A percentile compares a stretch with the other conserved stretches of the same genome.
phyloP scores from a whole-genome alignment of 805 yeast species.

The Sungouiella thailandica region DNA sequence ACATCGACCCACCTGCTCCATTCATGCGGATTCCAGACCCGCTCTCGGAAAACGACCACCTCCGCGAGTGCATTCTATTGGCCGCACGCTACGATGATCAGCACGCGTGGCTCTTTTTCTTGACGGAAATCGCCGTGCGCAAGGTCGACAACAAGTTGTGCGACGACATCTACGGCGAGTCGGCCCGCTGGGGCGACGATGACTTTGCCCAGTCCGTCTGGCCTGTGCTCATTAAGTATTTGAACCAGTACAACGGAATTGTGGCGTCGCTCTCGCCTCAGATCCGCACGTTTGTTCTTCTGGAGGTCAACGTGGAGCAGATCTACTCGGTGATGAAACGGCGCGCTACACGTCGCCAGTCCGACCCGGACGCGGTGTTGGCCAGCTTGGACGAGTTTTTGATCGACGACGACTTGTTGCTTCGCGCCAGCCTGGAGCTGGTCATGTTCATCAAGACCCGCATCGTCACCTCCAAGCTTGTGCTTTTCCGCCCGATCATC shows the following conservation, averaged over 20 bases:
- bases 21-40: conserved; percentile 30
- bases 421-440: conserved; percentile 31
- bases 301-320: conserved; percentile 27
- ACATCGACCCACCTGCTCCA: conserved; percentile 25
- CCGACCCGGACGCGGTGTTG: conserved; percentile 11
- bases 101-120: conserved; percentile 34
- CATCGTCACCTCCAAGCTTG: conserved; percentile 27
- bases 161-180: conserved; percentile 25
- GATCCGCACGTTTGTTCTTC: conserved; percentile 28
- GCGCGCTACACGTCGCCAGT: conserved; percentile 14
- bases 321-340: conserved; percentile 24
- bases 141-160: conserved; percentile 34
- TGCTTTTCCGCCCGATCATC: conserved; percentile 30
- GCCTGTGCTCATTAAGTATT: conserved; percentile 25
- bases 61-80: conserved; percentile 20
- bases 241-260: conserved; percentile 34
- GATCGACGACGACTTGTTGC: conserved; percentile 28
- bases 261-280: conserved; percentile 31
- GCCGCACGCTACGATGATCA: conserved; percentile 20
- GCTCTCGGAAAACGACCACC: conserved; percentile 12
- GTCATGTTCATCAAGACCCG: conserved; percentile 37
- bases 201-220: conserved; percentile 22
- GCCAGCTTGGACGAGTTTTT: conserved; percentile 30
- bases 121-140: conserved; percentile 37
- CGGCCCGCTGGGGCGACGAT: conserved; percentile 20